Base-by-base conservation (phyloP, 1,284 basidiomycete genomes). In the Prillingera fragicola region DNA sequence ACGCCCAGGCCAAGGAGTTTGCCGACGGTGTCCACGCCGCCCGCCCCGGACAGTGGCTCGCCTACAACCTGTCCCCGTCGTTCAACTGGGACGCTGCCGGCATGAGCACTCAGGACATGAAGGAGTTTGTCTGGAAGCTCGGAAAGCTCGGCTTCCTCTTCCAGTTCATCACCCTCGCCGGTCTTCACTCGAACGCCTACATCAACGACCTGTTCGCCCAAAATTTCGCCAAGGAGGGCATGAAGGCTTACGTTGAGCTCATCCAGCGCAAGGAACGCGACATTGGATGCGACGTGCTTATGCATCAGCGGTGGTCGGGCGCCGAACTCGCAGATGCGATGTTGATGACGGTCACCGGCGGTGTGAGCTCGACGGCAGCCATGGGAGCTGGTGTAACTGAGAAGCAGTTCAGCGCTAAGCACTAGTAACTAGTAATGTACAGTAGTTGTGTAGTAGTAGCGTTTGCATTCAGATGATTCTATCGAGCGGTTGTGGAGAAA, bases 111-210 rank as follows among this genome's bases (percentile, higher is more conserved):
- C 77, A 79, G 51, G 87, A 94, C 62, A 97, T 92, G 89, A 78
- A 87, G 72, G 74, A 78, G 47, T 98, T 83, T 70, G 81, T 98
- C 31, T 96, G 92, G 94, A 81, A 91, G 59, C 41, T 70, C 19
- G 68, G 66, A 15, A 67, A 69, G 48, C 59, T 72, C 4, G 67
- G 67, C 22, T 72, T 72, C 56, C 52, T 70, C 38, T 97, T 92
- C 91, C 94, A 97, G 69, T 97, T 98, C 77, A 97, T 98, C 71
- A 95, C 91, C 55, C 87, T 97, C 48, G 94, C 82, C 44, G 95
- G 95, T 55, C 78, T 97, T 41, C 94, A 98, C 72, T 94, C 91
- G 56, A 97, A 94, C 73, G 94, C 85, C 28, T 95, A 91, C 74
- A 98, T 98, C 69, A 90, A 84, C 59, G 91, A 97, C 70, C 74